phyloP scores from a whole-genome alignment of 208 protist species.

The Trichomonas gallinae region DNA sequence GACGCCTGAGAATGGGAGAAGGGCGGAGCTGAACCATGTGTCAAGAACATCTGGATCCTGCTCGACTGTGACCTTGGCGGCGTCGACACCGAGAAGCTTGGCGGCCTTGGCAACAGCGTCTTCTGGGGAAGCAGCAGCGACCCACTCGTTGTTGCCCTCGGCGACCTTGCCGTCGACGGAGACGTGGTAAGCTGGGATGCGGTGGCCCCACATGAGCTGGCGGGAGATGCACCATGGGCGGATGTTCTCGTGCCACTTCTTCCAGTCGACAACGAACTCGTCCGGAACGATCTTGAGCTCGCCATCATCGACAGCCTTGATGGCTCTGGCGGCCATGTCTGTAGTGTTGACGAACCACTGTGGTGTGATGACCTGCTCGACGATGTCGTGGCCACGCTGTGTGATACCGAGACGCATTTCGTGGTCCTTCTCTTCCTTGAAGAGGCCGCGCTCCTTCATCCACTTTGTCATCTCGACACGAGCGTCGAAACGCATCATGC shows the following conservation, averaged over 20 bases:
- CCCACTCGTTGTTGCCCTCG: neutral
- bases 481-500: slow-evolving; percentile 82
- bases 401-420: slow-evolving; percentile 31
- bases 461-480: slow-evolving; percentile 59
- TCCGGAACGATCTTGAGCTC: slow-evolving; percentile 75
- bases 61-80: neutral
- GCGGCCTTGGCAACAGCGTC: slow-evolving; percentile 56
- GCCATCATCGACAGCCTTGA: slow-evolving; percentile 45
- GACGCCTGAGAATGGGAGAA: slow-evolving; percentile 94
- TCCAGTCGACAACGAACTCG: slow-evolving; percentile 47
- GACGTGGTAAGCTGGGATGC: slow-evolving; percentile 93
- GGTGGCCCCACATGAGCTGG: slow-evolving; percentile 98
- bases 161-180: slow-evolving; percentile 51
- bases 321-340: slow-evolving; percentile 47
- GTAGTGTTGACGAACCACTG: slow-evolving; percentile 97
- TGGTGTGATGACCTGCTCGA: slow-evolving; percentile 93
- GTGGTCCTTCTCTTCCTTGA: slow-evolving; percentile 57
- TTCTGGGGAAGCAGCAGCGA: slow-evolving; percentile 46
- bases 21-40: slow-evolving; percentile 98
- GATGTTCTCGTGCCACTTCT: slow-evolving; percentile 49
- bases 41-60: slow-evolving; percentile 99
- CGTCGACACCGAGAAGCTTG: slow-evolving; percentile 25
- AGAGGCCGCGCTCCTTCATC: slow-evolving; percentile 68
- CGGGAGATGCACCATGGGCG: slow-evolving; percentile 61
- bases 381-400: slow-evolving; percentile 67